Base-by-base conservation (phyloP, 2,329 filamentous ascomycete genomes). In the Dendrostoma leiphaemia region DNA sequence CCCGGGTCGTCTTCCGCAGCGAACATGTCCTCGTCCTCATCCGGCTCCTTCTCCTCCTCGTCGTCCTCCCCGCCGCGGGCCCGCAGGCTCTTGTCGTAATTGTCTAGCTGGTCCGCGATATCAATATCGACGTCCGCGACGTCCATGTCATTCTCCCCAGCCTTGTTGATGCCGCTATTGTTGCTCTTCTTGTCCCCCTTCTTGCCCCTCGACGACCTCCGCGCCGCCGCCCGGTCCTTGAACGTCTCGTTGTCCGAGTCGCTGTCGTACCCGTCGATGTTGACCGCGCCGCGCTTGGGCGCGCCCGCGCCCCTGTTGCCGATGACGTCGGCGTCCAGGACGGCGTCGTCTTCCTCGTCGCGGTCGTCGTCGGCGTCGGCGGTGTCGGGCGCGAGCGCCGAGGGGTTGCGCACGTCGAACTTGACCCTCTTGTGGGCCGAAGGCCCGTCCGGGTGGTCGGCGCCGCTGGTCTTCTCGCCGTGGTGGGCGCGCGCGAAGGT, bases 321-420 rank as follows among this genome's bases (percentile, higher is more conserved):
- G 60, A 97, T 97, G 35, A 97, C 92, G 67, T 97, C 94, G 21
- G 92, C 91, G 48, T 96, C 90, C 8, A 99, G 82, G 26, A 93
- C 82, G 0, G 84, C 83, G 63, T 91, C 79, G 21, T 53, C 50
- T 19, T 71, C 72, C 21, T 75, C 71, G 4, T 71, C 72, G 26
- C 75, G 70, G 4, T 75, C 74, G 1, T 69, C 84, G 60, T 88
- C 88, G 41, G 89, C 85, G 59, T 90, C 88, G 2, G 82, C 81
- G 2, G 85, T 88, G 67, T 95, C 91, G 1, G 92, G 86, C 2
- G 91, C 93, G 4, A 99, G 83, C 1, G 90, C 91, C 15, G 92
- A 96, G 3, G 94, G 94, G 68, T 99, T 97, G 61, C 94, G 90
- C 50, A 94, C 78, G 70, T 99, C 94, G 72, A 99, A 99, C 65